Conservation (phyloP, 2,329 filamentous ascomycete species). For the Byssothecium circinans region DNA sequence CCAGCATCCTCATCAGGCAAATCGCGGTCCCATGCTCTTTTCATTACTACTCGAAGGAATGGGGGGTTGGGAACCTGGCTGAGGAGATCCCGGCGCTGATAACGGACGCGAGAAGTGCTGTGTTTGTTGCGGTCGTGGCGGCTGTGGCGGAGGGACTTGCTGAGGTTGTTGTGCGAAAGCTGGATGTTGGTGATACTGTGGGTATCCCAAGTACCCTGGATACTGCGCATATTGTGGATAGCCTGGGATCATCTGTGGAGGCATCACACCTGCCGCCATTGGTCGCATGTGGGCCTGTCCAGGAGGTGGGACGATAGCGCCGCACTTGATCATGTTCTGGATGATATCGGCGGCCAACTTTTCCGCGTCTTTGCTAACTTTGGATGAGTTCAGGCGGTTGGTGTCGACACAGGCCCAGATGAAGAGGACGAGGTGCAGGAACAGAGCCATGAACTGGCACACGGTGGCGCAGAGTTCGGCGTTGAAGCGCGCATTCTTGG, state of each 20-base stretch:
- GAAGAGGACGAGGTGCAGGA: conserved; percentile 40
- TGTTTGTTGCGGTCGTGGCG: not conserved
- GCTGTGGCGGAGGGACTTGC: not conserved
- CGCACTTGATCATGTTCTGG: conserved; percentile 36
- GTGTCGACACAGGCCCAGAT: conserved; percentile 45
- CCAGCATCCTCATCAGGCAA: conserved; percentile 10
- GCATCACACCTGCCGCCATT: conserved; percentile 10
- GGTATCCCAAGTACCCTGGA: too few species aligned
- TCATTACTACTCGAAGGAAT: conserved; percentile 17
- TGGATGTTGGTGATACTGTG: conserved; percentile 7
- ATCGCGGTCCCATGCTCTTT: conserved; percentile 19
- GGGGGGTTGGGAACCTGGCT: not conserved
- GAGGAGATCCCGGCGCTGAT: not conserved
- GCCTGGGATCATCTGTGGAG: conserved; percentile 18
- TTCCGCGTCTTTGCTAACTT: conserved; percentile 34
- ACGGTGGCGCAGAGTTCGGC: conserved; percentile 28
- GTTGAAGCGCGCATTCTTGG: conserved; percentile 22
- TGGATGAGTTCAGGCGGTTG: conserved; percentile 23
- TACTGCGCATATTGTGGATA: conserved; percentile 15
- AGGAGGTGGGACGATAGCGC: conserved; percentile 30
- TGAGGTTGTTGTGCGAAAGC: conserved; percentile 11
- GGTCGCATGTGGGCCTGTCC: conserved; percentile 19
- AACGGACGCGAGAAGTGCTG: not conserved
- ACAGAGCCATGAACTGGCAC: conserved; percentile 33
- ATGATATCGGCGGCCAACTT: conserved; percentile 37